These are phyloP conservation scores for Linum usitatissimum DNA, from an alignment of 345 rosid species.

Conservation along the genomic window DNA sequence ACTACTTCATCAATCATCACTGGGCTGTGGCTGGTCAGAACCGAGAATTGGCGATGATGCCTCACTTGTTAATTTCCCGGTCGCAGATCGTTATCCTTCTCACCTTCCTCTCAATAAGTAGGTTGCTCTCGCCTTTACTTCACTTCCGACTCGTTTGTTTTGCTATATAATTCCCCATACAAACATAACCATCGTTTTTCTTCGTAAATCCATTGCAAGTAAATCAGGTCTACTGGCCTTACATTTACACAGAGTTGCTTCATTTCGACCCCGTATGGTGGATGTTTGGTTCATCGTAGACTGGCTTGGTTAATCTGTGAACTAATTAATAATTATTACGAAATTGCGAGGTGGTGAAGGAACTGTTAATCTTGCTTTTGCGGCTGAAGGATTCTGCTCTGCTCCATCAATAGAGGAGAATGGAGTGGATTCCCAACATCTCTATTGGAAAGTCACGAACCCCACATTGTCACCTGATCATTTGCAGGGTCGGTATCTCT, in stretches of 20 bases:
- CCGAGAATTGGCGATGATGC: neutral
- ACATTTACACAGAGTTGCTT: neutral
- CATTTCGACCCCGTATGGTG: neutral
- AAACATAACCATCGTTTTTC: neutral
- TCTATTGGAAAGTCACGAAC: constrained; percentile 73
- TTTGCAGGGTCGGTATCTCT: constrained; percentile 41
- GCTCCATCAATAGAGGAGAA: constrained; percentile 36
- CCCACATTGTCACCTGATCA: constrained; percentile 90
- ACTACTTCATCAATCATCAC: neutral
- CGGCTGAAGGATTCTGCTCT: constrained; percentile 64
- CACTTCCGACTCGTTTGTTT: neutral
- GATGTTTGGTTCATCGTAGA: neutral
- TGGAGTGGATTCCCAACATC: constrained; percentile 32
- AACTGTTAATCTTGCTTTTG: constrained; percentile 22
- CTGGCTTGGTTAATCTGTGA: neutral
- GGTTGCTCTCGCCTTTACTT: neutral
- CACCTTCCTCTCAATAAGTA: neutral
- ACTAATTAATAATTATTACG: neutral
- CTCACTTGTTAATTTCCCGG: neutral
- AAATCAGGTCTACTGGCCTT: neutral
- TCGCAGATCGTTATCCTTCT: neutral
- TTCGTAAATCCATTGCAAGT: neutral
- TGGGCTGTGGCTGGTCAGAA: neutral
- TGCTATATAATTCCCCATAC: neutral
- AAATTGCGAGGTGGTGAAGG: constrained; percentile 20